phyloP scores from a whole-genome alignment of 371 early-diverging fungal genomes.

The Actinomortierella wolfii region DNA sequence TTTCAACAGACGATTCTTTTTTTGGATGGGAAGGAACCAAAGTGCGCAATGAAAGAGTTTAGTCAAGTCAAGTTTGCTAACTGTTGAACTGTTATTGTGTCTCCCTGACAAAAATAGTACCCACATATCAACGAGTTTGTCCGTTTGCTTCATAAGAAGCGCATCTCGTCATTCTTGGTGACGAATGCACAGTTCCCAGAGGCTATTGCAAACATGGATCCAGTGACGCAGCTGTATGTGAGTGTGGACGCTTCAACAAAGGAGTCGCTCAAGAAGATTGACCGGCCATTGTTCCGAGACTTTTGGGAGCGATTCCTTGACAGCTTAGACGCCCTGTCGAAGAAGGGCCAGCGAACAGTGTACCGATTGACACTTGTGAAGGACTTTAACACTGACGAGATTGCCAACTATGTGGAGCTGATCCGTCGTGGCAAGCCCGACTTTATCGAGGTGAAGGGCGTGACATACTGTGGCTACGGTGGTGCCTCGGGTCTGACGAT shows the following conservation, averaged over 20 bases:
- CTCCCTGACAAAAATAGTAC: conserved; percentile 50
- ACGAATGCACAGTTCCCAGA: conserved; percentile 87
- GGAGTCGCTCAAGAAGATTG: conserved; percentile 79
- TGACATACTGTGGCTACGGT: conserved; percentile 74
- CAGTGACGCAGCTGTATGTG: conserved; percentile 83
- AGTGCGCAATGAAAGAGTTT: too few relatives aligned
- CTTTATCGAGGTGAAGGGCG: conserved; percentile 82
- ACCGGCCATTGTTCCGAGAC: conserved; percentile 80
- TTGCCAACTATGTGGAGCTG: conserved; percentile 74
- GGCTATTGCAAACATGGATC: conserved; percentile 66
- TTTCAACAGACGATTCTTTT: not conserved
- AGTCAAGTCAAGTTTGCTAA: too few relatives aligned
- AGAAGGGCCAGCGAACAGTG: conserved; percentile 77
- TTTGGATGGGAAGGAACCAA: too few relatives aligned
- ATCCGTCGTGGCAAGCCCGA: conserved; percentile 76
- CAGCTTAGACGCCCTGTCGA: conserved; percentile 67
- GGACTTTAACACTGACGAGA: conserved; percentile 75
- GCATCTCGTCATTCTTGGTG: conserved; percentile 80
- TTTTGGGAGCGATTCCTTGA: conserved; percentile 84
- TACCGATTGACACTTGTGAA: conserved; percentile 83
- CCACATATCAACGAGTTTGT: conserved; percentile 86
- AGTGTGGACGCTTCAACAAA: conserved; percentile 82
- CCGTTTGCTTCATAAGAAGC: conserved; percentile 66
- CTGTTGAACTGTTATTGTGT: not conserved
- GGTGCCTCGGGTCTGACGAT: conserved; percentile 74